Base-by-base conservation (phyloP, 192 early-diverging fungal species). In the Gonapodya prolifera region DNA sequence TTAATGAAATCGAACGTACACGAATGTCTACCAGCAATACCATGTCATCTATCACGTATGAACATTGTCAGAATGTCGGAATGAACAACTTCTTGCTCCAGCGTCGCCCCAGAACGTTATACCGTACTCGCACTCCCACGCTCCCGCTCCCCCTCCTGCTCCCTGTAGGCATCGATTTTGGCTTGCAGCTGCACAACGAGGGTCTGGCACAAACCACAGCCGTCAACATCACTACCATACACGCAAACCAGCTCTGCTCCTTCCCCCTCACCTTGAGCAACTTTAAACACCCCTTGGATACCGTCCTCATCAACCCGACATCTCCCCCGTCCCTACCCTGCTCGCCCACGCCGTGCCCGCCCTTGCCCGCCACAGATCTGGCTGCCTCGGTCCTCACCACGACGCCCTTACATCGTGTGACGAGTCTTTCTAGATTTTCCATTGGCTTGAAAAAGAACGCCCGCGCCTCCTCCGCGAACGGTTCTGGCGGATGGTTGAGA, bases 401-500 rank as follows among this genome's bases (percentile, higher is more conserved):
- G 32, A 79, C 69, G 16, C 45, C 70, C 34, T 77, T 32, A 32
- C 74, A 78, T 34, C 30, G 74, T 23, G 18, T 32, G 17, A 70
- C 69, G 18, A 79, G 18, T 16, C 33, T 29, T 30, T 32, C 32
- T 33, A 34, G 34, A 31, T 33, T 79, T 16, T 35, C 0, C 34
- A 69, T 73, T 32, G 35, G 75, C 29, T 31, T 32, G 32, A n/a
- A 30, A 69, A 28, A 84, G 69, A 81, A 83, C 34, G 70, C 75
- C 0, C 34, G 33, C 0, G 83, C 76, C 75, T 84, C 78, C 0
- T 79, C 75, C 75, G 34, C 35, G 1, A 77, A 83, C 75, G 71
- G 79, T 75, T 76, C 80, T 78, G 76, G 83, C 31, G 71, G 80
- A 61, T 69, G 75, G 83, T 75, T 79, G 79, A 79, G 79, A 69